phyloP scores from a whole-genome alignment of 352 stramenopile species.

The Globisporangium orthogonon region DNA sequence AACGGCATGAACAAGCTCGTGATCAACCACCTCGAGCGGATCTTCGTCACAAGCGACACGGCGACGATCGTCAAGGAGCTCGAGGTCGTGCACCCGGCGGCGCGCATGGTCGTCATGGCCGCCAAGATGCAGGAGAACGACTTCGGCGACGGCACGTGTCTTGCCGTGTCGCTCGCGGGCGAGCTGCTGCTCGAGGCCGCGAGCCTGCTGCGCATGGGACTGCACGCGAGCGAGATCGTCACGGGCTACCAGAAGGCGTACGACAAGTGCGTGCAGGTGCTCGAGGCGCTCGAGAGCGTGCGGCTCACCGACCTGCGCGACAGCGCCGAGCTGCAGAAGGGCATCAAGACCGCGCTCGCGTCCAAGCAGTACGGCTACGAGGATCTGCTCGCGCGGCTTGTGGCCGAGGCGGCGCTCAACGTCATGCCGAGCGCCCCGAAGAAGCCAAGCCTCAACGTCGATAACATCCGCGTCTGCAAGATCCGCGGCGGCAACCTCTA shows the following conservation, averaged over 20 bases:
- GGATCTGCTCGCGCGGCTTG: constrained; percentile 90
- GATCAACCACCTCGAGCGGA: constrained; percentile 99
- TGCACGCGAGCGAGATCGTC: constrained; percentile 97
- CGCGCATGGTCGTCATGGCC: constrained; percentile 97
- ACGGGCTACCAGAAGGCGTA: constrained; percentile 96
- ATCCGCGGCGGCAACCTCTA: constrained; percentile 95
- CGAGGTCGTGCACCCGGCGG: constrained; percentile 97
- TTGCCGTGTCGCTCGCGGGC: constrained; percentile 95
- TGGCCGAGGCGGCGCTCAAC: constrained; percentile 93
- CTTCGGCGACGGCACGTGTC: constrained; percentile 94
- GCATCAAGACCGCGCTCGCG: constrained; percentile 92
- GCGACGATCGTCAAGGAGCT: constrained; percentile 99
- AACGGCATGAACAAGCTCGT: constrained; percentile 99
- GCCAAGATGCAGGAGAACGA: constrained; percentile 98
- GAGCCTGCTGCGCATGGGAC: constrained; percentile 95
- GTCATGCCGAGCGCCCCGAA: constrained; percentile 88
- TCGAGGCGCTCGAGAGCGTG: constrained; percentile 86
- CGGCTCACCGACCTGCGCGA: constrained; percentile 82
- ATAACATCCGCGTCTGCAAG: constrained; percentile 98
- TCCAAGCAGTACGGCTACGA: constrained; percentile 98
- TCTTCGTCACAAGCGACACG: constrained; percentile 98
- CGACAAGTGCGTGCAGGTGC: constrained; percentile 89
- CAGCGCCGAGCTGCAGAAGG: constrained; percentile 77
- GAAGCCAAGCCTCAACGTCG: constrained; percentile 91
- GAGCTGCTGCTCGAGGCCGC: constrained; percentile 96